These are phyloP conservation scores for Tylopilus vinaceipallidus DNA, from an alignment of 768 basidiomycete species.

Conservation along the genomic window DNA sequence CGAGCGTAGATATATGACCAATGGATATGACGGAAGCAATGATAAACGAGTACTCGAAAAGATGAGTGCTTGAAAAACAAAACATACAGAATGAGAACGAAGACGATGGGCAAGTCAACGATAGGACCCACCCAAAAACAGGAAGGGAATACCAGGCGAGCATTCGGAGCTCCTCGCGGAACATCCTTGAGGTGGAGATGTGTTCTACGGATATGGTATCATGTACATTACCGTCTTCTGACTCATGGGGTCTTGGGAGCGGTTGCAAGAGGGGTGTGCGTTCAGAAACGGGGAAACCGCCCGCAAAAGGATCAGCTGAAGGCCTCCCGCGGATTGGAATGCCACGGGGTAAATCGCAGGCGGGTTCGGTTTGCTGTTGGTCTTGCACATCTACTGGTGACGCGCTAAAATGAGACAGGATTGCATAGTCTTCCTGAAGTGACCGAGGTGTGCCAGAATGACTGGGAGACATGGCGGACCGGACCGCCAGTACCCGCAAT, in stretches of 20 bases:
- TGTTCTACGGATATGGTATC: constrained; percentile 15
- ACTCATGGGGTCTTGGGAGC: constrained; percentile 57
- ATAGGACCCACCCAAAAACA: constrained; percentile 58
- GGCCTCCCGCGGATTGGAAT: constrained; percentile 16
- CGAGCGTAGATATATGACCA: constrained; percentile 87
- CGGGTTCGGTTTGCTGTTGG: not conserved
- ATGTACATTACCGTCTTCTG: constrained; percentile 29
- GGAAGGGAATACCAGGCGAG: constrained; percentile 66
- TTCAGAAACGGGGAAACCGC: constrained; percentile 33
- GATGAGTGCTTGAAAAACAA: constrained; percentile 52
- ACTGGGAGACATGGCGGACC: constrained; percentile 24
- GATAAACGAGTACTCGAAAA: constrained; percentile 84
- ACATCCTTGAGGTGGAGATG: constrained; percentile 30
- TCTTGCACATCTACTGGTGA: constrained; percentile 15
- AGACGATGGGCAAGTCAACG: not conserved
- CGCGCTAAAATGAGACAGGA: constrained; percentile 53
- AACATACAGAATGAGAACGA: not conserved
- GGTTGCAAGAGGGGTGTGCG: constrained; percentile 53
- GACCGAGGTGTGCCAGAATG: constrained; percentile 34
- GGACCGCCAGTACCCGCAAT: too few relatives aligned
- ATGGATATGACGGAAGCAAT: constrained; percentile 83
- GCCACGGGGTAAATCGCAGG: constrained; percentile 16
- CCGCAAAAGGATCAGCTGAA: not conserved
- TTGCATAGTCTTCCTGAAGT: constrained; percentile 65
- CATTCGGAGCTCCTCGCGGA: constrained; percentile 59